Evolutionary conservation across 805 yeast species (phyloP), one percentile per base, ranked within the genome.

Genomic region (Yarrowia osloensis): DNA sequence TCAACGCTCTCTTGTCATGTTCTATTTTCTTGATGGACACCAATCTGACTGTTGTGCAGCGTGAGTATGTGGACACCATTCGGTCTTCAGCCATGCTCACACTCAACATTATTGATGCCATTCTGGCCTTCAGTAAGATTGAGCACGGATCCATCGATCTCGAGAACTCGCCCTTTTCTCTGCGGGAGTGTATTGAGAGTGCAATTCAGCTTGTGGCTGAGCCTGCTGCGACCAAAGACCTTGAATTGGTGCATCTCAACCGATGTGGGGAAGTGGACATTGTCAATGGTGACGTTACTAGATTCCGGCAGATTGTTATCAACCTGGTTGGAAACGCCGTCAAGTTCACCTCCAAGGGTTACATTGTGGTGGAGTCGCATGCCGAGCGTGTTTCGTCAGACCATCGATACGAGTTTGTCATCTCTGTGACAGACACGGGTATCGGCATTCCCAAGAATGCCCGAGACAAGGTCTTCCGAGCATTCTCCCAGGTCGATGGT

Each of bases 401-500:
- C 29, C 73, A 76, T 46, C 70, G 84, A 19, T 80, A 77, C 57
- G 83, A 81, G 65, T 74, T 82, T 62, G 70, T 70, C 7, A 72
- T 84, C 4, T 70, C 75, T 1, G 85, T 84, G 17, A 74, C 78
- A 37, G 87, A 84, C 69, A 81, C 86, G 0, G 87, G 87, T 8
- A 84, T 84, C 59, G 87, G 87, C 1, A 84, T 84, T 35, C 84
- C 85, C 2, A 74, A 75, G 39, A 78, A 75, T 52, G 78, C 84
- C 5, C 73, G 78, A n/a, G 73, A 75, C 47, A 82, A 81, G 73
- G 81, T 84, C 4, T 84, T 84, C 71, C 80, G 83, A 6, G 85
- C 85, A 4, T 84, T 84, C 70, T 80, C 83, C 47, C 87, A 84
- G 74, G 86, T 82, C n/a, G 87, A 84, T 71, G 85, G 85, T 3